These are phyloP conservation scores for Solanum bulbocastanum DNA, from an alignment of 257 asterid species.

Conservation along the genomic window DNA sequence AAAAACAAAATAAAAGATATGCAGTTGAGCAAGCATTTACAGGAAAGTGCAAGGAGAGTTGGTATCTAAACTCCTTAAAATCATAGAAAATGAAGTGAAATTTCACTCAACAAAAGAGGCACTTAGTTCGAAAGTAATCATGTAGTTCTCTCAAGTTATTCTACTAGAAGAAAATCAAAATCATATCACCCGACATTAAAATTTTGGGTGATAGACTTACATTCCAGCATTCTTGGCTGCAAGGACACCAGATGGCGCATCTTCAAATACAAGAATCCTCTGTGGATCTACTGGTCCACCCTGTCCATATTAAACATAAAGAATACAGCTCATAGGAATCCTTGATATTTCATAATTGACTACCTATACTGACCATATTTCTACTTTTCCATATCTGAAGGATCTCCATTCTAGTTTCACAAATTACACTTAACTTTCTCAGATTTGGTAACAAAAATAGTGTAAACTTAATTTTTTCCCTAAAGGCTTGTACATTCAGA, in stretches of 20 bases:
- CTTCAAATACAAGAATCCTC: slow-evolving; percentile 88
- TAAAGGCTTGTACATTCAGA: neutral
- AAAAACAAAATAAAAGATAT: neutral
- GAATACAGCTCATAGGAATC: neutral
- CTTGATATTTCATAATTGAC: neutral
- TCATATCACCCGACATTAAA: neutral
- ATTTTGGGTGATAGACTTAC: slow-evolving; percentile 28
- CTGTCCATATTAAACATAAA: slow-evolving; percentile 19
- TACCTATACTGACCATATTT: neutral
- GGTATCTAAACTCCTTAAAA: neutral
- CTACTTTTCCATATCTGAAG: neutral
- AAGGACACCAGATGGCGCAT: slow-evolving; percentile 83
- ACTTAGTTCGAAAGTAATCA: neutral
- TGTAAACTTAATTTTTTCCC: neutral
- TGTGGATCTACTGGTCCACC: slow-evolving; percentile 56
- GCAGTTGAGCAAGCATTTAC: neutral
- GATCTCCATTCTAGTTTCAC: neutral
- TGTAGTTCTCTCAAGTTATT: neutral
- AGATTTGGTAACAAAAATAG: neutral
- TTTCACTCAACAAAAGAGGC: neutral
- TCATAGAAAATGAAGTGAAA: neutral
- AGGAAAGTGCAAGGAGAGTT: neutral
- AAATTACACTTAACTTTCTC: neutral
- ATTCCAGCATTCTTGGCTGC: slow-evolving; percentile 95
- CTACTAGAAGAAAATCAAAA: neutral